Evolutionary conservation across 257 asterid genomes (phyloP).

Genomic region (Datura wrightii): DNA sequence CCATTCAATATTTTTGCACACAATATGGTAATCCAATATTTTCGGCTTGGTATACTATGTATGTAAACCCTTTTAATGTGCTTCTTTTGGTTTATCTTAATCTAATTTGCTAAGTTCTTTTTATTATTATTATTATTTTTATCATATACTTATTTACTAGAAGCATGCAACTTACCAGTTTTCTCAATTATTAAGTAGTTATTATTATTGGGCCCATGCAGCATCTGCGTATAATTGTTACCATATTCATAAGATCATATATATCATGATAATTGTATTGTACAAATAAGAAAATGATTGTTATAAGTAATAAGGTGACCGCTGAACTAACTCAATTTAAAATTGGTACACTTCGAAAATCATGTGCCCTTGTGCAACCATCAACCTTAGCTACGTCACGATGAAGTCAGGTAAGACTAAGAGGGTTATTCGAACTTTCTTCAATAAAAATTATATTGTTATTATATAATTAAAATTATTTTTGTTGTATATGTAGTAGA

Average conservation of each 20-base stretch:
- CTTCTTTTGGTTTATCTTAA: background rate
- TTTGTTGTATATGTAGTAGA: too few species aligned
- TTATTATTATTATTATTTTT: background rate
- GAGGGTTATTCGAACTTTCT: too few species aligned
- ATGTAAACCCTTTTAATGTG: background rate
- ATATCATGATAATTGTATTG: background rate
- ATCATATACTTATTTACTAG: background rate
- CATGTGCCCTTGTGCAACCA: constrained; percentile 20
- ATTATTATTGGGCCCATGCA: background rate
- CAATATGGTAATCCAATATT: background rate
- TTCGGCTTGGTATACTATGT: background rate
- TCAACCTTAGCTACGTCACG: background rate
- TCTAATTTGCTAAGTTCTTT: background rate
- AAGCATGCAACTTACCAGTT: background rate
- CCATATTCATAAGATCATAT: background rate
- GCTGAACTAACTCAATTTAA: constrained; percentile 24
- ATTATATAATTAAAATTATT: too few species aligned
- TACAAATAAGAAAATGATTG: constrained; percentile 7
- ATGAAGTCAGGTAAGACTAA: too few species aligned
- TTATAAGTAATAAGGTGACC: background rate
- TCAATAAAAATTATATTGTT: too few species aligned
- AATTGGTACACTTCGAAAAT: background rate
- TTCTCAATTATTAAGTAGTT: background rate
- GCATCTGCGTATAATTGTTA: background rate
- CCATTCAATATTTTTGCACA: background rate